These are phyloP conservation scores for Paraconiothyrium sp. DNA, from an alignment of 2,329 filamentous ascomycete species.

Conservation along the genomic window DNA sequence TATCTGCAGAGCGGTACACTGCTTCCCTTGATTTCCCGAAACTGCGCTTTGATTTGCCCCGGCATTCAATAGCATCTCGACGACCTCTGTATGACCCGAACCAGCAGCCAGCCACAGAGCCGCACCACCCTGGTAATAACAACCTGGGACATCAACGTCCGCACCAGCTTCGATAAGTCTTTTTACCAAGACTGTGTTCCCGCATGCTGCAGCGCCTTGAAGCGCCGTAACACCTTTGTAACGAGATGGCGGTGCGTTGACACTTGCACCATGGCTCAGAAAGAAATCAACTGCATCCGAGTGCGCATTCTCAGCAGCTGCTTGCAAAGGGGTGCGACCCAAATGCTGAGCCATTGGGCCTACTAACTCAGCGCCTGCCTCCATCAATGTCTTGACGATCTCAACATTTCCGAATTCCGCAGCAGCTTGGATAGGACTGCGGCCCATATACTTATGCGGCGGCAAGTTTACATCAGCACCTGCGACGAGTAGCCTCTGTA, in stretches of 20 bases:
- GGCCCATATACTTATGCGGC: neutral
- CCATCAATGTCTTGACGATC: neutral
- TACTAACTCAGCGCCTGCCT: constrained; percentile 1
- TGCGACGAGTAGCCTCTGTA: neutral
- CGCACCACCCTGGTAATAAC: constrained; percentile 27
- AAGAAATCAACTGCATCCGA: constrained; percentile 10
- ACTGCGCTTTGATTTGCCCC: constrained; percentile 21
- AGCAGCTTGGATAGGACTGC: constrained; percentile 10
- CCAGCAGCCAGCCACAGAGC: constrained; percentile 41
- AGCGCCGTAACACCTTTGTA: constrained; percentile 14
- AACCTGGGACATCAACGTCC: constrained; percentile 16
- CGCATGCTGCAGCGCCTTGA: constrained; percentile 13
- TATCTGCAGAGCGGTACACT: constrained; percentile 1
- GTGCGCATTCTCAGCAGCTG: constrained; percentile 11
- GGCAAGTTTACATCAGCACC: constrained; percentile 1
- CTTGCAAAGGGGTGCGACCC: constrained; percentile 16
- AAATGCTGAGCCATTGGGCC: neutral
- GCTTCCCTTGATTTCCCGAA: constrained; percentile 1
- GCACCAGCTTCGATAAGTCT: constrained; percentile 13
- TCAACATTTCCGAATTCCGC: neutral
- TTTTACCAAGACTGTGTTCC: neutral
- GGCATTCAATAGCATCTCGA: constrained; percentile 38
- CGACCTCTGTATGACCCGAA: constrained; percentile 38
- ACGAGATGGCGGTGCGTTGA: constrained; percentile 11
- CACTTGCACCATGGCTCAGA: constrained; percentile 5